Evolutionary conservation across 352 stramenopile species (phyloP).

Genomic region (Peronosclerospora sorghi): DNA sequence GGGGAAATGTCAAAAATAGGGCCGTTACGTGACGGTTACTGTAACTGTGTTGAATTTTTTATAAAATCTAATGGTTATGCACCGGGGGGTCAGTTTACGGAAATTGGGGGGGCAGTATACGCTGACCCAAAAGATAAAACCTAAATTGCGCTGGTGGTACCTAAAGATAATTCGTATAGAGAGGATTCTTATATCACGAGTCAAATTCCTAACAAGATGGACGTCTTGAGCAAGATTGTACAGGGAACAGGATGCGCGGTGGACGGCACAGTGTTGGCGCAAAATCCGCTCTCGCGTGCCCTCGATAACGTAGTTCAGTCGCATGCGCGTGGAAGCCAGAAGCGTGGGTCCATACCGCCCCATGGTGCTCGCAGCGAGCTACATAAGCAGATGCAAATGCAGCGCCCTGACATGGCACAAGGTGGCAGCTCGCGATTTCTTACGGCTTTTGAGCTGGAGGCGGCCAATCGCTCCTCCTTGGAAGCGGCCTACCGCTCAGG

Average conservation of each 20-base stretch:
- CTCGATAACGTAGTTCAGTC: conserved; percentile 69
- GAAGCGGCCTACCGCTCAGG: conserved; percentile 50
- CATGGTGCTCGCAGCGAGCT: conserved; percentile 31
- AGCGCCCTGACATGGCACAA: conserved; percentile 45
- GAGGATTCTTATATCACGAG: no score
- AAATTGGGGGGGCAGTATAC: no score
- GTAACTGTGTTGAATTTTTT: no score
- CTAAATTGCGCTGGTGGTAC: no score
- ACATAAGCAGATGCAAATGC: conserved; percentile 71
- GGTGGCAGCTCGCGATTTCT: conserved; percentile 45
- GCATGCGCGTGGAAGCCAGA: conserved; percentile 26
- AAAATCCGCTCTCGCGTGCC: conserved; percentile 76
- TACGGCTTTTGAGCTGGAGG: conserved; percentile 51
- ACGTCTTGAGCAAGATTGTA: conserved; percentile 77
- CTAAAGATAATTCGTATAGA: neutral
- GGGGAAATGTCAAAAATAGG: no score
- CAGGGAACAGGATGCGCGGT: conserved; percentile 67
- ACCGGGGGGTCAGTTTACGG: no score
- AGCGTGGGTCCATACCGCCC: conserved; percentile 21
- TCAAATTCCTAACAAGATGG: no score
- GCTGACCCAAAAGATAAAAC: no score
- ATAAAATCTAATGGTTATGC: no score
- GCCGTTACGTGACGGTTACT: no score
- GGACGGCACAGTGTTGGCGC: conserved; percentile 71
- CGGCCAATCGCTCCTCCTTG: conserved; percentile 48